Evolutionary conservation across 306 rosid genomes (phyloP), one percentile per base, ranked within the genome.

Genomic region (Cucumis melo): DNA sequence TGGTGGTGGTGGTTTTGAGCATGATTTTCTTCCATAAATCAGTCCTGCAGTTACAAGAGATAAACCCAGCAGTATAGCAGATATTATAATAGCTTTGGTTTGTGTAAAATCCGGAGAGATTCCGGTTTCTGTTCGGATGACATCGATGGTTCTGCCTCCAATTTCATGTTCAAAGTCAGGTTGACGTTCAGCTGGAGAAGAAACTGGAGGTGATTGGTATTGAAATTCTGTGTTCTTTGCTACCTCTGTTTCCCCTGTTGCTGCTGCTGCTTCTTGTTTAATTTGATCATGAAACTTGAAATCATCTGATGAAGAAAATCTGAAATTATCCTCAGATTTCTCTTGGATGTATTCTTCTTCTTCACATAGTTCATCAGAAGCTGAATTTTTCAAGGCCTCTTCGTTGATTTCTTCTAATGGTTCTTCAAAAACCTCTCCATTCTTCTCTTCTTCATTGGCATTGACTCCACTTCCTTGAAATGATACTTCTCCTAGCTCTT

Each of bases 41-140:
- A 81, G 70, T 62, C 53, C 67, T 44, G 86, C 57, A 48, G 80
- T 87, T 1, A 17, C 3, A 68, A 88, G 46, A 76, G 78, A 21
- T n/a, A 81, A n/a, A 73, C 84, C 80, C 27, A 83, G 83, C 76
- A 81, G 79, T 21, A 81, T 62, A 73, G 81, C 48, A 75, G 82
- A 78, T 59, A 79, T 83, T 55, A 80, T 84, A 48, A 77, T 27
- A 59, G 80, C 32, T 1, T 14, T 29, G 14, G 10, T 74, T 5
- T 53, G 63, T 19, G 70, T 14, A 4, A 41, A 41, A 38, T 61
- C 50, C 11, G 14, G 15, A 55, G 78, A 74, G 24, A 54, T 21
- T 39, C 12, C 67, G 0, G 14, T 60, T 51, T 14, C 63, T 63
- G 46, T 16, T 24, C 34, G 5, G 1, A 57, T 15, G 11, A 55